Percentiles rank a stretch among this genome's conserved stretches.
These are phyloP conservation scores for Myochromella boudieri DNA, from an alignment of 768 basidiomycete genomes.

Conservation along the genomic window DNA sequence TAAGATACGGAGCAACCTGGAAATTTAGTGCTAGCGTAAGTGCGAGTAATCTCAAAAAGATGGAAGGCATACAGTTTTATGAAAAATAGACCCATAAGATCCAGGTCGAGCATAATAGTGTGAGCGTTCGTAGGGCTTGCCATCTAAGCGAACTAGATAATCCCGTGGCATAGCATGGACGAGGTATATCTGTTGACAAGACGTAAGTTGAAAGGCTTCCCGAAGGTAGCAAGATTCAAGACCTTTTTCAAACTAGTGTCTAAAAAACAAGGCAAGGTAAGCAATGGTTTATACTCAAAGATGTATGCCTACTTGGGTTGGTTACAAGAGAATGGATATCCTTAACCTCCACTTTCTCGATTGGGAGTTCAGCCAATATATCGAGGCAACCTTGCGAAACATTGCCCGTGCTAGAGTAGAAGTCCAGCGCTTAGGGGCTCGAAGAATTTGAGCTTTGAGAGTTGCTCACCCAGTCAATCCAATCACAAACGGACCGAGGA, in stretches of 20 bases:
- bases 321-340: slow-evolving; percentile 59
- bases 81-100: slow-evolving; percentile 66
- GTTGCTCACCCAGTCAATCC: slow-evolving; percentile 75
- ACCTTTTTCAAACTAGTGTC: slow-evolving; percentile 63
- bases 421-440: neutral
- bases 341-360: slow-evolving; percentile 51
- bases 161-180: slow-evolving; percentile 69
- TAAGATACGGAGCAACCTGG: slow-evolving; percentile 83
- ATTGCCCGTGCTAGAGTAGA: slow-evolving; percentile 66
- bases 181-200: slow-evolving; percentile 62
- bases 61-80: slow-evolving; percentile 49
- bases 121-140: slow-evolving; percentile 54
- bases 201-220: neutral
- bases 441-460: neutral
- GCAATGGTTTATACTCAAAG: neutral
- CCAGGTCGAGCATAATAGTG: slow-evolving; percentile 77
- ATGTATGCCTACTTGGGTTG: slow-evolving; percentile 42
- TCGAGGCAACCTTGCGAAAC: slow-evolving; percentile 78
- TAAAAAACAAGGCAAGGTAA: slow-evolving; percentile 19
- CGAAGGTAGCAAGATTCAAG: neutral
- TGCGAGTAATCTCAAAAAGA: too few species aligned
- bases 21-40: neutral
- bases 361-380: slow-evolving; percentile 70
- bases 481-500: slow-evolving; percentile 75
- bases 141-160: slow-evolving; percentile 65